phyloP scores from a whole-genome alignment of 1,284 basidiomycete species.

The Uromyces viciae-fabae region DNA sequence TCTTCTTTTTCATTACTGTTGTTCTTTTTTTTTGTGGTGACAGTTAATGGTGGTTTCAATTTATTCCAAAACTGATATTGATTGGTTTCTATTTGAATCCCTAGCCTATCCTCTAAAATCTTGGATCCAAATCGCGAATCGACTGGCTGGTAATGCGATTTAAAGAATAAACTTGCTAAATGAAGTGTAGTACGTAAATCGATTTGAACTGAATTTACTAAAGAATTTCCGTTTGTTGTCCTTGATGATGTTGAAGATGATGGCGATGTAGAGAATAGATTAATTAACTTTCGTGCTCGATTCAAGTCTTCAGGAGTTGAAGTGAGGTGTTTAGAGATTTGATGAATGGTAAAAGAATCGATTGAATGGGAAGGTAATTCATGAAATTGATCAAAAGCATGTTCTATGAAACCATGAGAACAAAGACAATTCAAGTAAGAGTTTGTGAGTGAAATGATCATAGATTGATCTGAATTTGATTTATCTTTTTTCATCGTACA shows the following conservation, averaged over 20 bases:
- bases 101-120: conserved; percentile 2
- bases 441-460: conserved; percentile 10
- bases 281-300: not conserved
- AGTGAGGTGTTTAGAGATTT: not conserved
- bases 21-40: not conserved
- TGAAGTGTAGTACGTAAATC: conserved; percentile 14
- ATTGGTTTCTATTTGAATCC: not conserved
- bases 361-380: not conserved
- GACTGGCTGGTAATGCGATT: not conserved
- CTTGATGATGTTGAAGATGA: no score
- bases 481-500: not conserved
- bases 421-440: conserved; percentile 9
- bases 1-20: no score
- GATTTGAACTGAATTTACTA: not conserved
- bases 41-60: not conserved
- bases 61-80: conserved; percentile 20
- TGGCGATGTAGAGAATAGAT: no score
- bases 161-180: conserved; percentile 27
- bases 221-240: no score
- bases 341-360: conserved; percentile 16
- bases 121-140: not conserved
- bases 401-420: not conserved
- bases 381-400: conserved; percentile 19
- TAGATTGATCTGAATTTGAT: not conserved
- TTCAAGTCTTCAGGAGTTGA: not conserved